Conservation (phyloP, 176 grass and related monocot genomes). For the Alloteropsis semialata region DNA sequence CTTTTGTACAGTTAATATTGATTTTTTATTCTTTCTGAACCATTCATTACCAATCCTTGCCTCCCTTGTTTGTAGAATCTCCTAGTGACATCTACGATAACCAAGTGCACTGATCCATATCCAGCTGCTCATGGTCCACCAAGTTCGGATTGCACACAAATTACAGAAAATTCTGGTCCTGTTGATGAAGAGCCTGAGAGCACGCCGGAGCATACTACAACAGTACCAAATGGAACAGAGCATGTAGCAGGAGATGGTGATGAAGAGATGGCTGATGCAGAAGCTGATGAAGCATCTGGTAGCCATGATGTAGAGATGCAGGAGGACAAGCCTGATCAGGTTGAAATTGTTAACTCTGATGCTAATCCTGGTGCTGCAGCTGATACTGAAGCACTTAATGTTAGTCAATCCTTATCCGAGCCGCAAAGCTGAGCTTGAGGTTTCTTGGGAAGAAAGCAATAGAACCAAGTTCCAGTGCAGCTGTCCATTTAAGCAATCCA, state of each 20-base stretch:
- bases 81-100: conserved; percentile 80
- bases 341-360: conserved; percentile 9
- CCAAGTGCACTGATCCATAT: conserved; percentile 71
- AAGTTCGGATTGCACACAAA: conserved; percentile 26
- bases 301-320: conserved; percentile 62
- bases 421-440: conserved; percentile 33
- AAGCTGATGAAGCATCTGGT: conserved; percentile 28
- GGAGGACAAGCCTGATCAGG: conserved; percentile 52
- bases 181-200: conserved; percentile 29
- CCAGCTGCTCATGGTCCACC: conserved; percentile 44
- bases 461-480: neutral
- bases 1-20: neutral
- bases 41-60: conserved; percentile 5
- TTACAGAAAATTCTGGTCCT: conserved; percentile 31
- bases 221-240: conserved; percentile 59
- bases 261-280: conserved; percentile 87
- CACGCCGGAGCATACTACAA: conserved; percentile 22
- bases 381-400: conserved; percentile 21
- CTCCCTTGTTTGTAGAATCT: conserved; percentile 66
- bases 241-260: conserved; percentile 48
- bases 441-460: neutral
- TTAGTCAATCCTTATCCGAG: conserved; percentile 16
- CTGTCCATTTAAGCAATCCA: neutral
- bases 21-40: neutral
- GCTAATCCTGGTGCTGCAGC: conserved; percentile 1